phyloP scores from a whole-genome alignment of 441 rosid genomes.

The Theobroma grandiflorum region DNA sequence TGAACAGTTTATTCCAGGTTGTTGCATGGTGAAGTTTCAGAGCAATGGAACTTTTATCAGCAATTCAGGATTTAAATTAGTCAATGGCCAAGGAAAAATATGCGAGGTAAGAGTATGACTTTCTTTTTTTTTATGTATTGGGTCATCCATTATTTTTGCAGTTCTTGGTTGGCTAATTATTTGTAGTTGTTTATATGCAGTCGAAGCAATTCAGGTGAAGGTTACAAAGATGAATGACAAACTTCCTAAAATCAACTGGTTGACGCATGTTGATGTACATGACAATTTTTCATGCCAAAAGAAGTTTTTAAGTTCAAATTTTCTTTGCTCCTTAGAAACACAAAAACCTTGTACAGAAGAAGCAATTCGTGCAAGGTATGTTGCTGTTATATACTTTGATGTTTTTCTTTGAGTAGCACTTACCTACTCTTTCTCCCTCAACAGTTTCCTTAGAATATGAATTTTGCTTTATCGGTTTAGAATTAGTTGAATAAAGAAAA shows the following conservation, averaged over 20 bases:
- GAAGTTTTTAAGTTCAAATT: slow-evolving; percentile 64
- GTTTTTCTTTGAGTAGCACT: not conserved
- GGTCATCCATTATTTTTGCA: slow-evolving; percentile 14
- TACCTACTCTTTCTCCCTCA: not conserved
- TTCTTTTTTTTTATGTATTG: slow-evolving; percentile 22
- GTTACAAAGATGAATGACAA: slow-evolving; percentile 43
- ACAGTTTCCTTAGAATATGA: not conserved
- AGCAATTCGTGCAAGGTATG: slow-evolving; percentile 62
- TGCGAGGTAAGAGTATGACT: slow-evolving; percentile 45
- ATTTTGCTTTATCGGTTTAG: not conserved
- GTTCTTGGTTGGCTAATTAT: slow-evolving; percentile 28
- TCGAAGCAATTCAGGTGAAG: slow-evolving; percentile 46
- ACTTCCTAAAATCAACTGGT: slow-evolving; percentile 78
- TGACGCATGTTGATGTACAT: slow-evolving; percentile 59
- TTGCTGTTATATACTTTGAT: not conserved
- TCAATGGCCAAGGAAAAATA: slow-evolving; percentile 44
- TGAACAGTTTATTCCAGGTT: not conserved
- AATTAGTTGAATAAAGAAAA: slow-evolving; percentile 17
- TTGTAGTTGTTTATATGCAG: slow-evolving; percentile 42
- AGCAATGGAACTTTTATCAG: not conserved
- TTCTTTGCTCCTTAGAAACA: slow-evolving; percentile 67
- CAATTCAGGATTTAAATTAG: slow-evolving; percentile 33
- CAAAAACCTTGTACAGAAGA: slow-evolving; percentile 61
- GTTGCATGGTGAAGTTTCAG: slow-evolving; percentile 20
- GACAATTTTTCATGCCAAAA: slow-evolving; percentile 45